Conservation (phyloP, 208 protist species). For the Wallacemonas sp. region DNA sequence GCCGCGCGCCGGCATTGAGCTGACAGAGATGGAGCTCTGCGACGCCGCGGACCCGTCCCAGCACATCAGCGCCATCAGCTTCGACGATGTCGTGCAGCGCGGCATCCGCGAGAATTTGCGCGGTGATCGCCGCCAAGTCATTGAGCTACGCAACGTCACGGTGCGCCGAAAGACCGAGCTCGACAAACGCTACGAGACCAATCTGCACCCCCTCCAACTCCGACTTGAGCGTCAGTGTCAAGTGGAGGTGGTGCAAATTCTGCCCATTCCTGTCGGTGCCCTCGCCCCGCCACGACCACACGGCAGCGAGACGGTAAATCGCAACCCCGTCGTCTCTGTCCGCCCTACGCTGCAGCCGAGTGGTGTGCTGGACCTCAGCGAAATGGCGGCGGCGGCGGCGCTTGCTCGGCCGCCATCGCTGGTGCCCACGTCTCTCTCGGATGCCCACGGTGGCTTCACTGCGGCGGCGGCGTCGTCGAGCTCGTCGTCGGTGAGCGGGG, state of each 20-base stretch:
- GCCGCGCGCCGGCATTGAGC: conserved; percentile 51
- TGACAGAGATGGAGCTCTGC: conserved; percentile 77
- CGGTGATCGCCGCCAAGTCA: conserved; percentile 64
- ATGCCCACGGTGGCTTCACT: conserved; percentile 11
- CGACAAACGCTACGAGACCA: conserved; percentile 75
- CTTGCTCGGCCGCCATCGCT: too few relatives aligned
- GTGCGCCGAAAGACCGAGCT: conserved; percentile 71
- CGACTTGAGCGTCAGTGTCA: conserved; percentile 63
- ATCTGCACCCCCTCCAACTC: conserved; percentile 70
- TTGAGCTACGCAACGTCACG: conserved; percentile 70
- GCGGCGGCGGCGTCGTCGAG: conserved; percentile 26
- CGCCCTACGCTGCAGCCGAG: conserved; percentile 37
- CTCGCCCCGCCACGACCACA: background rate
- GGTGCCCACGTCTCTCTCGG: too few relatives aligned
- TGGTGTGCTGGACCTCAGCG: conserved; percentile 63
- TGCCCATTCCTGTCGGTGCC: conserved; percentile 31
- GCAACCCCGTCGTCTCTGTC: conserved; percentile 51
- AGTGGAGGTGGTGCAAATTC: conserved; percentile 76
- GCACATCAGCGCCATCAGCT: conserved; percentile 80
- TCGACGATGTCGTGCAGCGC: conserved; percentile 69
- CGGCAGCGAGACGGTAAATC: too few relatives aligned
- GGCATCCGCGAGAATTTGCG: conserved; percentile 67
- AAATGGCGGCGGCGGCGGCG: conserved; percentile 21
- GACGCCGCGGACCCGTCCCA: conserved; percentile 53
- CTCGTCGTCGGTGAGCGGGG: conserved; percentile 52